These are phyloP conservation scores for Colletotrichum coccodes DNA, from an alignment of 2,329 filamentous ascomycete species.

Conservation along the genomic window DNA sequence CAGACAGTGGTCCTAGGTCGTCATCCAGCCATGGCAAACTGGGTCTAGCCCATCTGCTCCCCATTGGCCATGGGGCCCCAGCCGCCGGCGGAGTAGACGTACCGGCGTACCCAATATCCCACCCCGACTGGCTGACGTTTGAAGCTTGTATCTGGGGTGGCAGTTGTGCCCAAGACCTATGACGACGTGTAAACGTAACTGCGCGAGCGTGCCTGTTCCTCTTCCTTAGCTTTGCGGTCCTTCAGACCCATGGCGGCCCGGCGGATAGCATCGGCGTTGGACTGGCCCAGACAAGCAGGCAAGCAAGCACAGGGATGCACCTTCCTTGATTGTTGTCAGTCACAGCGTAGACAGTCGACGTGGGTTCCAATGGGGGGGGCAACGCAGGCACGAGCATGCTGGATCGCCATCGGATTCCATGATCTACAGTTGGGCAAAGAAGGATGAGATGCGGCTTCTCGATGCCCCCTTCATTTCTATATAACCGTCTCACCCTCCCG, in stretches of 20 bases:
- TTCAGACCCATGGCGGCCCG: constrained; percentile 22
- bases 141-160: constrained; percentile 31
- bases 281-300: neutral
- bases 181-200: constrained; percentile 31
- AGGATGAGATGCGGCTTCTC: constrained; percentile 5
- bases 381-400: neutral
- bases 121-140: constrained; percentile 14
- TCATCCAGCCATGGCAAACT: constrained; percentile 28
- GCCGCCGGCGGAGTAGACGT: constrained; percentile 25
- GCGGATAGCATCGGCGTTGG: constrained; percentile 1
- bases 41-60: neutral
- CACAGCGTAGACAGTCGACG: neutral
- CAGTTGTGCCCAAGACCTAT: constrained; percentile 34
- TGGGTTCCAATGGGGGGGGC: neutral
- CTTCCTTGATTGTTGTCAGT: constrained; percentile 27
- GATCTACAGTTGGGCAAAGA: neutral
- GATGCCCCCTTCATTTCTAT: constrained; percentile 18
- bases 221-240: neutral
- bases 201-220: neutral
- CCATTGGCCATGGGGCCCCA: constrained; percentile 16
- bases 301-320: constrained; percentile 4
- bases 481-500: constrained; percentile 28
- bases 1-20: constrained; percentile 12
- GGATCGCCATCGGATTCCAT: constrained; percentile 16
- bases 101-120: constrained; percentile 17